Conservation (phyloP, 2,329 filamentous ascomycete species). For the Ascochyta fabae region DNA sequence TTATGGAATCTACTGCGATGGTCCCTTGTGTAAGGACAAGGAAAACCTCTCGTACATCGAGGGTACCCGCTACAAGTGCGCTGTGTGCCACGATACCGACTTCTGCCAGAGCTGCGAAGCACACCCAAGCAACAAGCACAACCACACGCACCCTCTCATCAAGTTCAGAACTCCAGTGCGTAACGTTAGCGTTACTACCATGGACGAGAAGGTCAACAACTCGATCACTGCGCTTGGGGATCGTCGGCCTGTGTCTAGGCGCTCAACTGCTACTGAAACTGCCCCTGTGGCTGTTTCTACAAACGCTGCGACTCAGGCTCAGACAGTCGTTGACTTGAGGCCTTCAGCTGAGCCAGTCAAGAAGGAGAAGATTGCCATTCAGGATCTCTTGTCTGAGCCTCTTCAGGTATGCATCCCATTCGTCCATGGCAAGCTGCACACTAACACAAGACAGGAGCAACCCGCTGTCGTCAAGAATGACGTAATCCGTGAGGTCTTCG, state of each 20-base stretch:
- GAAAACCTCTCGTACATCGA: slow-evolving; percentile 68
- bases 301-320: slow-evolving; percentile 66
- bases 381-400: slow-evolving; percentile 40
- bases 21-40: slow-evolving; percentile 77
- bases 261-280: slow-evolving; percentile 61
- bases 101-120: slow-evolving; percentile 96
- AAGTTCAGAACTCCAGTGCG: slow-evolving; percentile 95
- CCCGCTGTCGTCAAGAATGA: not conserved
- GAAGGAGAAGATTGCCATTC: slow-evolving; percentile 52
- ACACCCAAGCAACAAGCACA: slow-evolving; percentile 81
- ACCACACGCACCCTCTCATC: slow-evolving; percentile 94
- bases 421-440: slow-evolving; percentile 30
- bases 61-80: slow-evolving; percentile 94
- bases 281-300: slow-evolving; percentile 53
- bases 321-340: slow-evolving; percentile 67
- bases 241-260: slow-evolving; percentile 47
- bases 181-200: slow-evolving; percentile 84
- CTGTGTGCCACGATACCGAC: slow-evolving; percentile 91
- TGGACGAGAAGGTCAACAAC: slow-evolving; percentile 76
- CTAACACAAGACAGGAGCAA: slow-evolving; percentile 44
- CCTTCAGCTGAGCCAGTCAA: slow-evolving; percentile 59
- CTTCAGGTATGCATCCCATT: slow-evolving; percentile 28
- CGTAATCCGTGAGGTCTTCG: slow-evolving; percentile 49
- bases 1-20: slow-evolving; percentile 91
- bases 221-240: slow-evolving; percentile 78